Evolutionary conservation across 495 filamentous ascomycete species (phyloP).

Genomic region (Xylaria longipes): DNA sequence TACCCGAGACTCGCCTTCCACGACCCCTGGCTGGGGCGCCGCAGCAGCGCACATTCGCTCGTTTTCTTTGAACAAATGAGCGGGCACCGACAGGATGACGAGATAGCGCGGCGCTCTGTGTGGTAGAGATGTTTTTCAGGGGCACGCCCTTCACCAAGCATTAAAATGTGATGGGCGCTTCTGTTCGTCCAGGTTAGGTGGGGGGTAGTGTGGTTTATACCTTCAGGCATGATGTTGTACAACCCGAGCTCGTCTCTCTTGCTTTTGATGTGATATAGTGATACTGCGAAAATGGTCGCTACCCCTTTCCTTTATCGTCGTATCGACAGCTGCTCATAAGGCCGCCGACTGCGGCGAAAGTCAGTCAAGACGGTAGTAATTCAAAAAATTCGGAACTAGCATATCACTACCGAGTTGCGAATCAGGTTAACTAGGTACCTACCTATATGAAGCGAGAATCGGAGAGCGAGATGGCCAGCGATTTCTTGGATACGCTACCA

Average conservation of each 20-base stretch:
- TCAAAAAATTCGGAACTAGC: neutral
- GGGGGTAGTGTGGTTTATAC: neutral
- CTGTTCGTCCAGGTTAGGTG: neutral
- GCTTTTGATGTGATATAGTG: neutral
- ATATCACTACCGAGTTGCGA: neutral
- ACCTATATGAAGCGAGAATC: neutral
- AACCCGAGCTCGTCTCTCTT: neutral
- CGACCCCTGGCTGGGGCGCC: neutral
- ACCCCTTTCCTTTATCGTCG: neutral
- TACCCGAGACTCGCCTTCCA: neutral
- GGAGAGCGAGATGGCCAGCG: neutral
- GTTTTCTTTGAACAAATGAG: neutral
- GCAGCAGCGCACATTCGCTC: neutral
- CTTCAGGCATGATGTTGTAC: neutral
- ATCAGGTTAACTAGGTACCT: neutral
- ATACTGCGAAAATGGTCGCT: neutral
- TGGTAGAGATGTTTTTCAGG: neutral
- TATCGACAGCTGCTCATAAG: neutral
- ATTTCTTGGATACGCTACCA: neutral
- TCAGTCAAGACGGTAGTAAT: neutral
- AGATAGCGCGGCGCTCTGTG: neutral
- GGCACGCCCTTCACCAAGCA: neutral
- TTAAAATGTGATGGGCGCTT: neutral
- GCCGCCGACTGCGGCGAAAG: neutral
- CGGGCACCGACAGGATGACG: neutral